Percentiles rank a stretch among this genome's conserved stretches.
Conservation (phyloP, 2,329 filamentous ascomycete species). For the Diplocarpon mali region DNA sequence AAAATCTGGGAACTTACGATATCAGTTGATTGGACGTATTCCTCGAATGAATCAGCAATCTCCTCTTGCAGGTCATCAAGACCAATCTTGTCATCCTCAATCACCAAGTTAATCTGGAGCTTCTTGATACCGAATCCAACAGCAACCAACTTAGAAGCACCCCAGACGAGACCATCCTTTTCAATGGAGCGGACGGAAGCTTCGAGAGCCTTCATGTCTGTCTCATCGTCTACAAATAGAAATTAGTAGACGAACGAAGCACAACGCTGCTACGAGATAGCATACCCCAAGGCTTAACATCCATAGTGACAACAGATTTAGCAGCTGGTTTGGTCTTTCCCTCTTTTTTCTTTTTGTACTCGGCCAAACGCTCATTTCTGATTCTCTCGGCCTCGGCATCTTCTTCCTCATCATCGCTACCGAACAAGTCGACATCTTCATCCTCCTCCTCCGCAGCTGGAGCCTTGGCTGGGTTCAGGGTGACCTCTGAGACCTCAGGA, state of each 20-base stretch:
- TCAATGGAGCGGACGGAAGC: constrained; percentile 69
- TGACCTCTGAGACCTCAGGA: constrained; percentile 66
- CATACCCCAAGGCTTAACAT: constrained; percentile 98
- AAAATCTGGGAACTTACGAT: constrained; percentile 42
- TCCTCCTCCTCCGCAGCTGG: constrained; percentile 63
- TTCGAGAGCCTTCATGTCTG: constrained; percentile 77
- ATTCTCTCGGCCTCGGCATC: constrained; percentile 75
- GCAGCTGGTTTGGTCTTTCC: constrained; percentile 82
- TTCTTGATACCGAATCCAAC: constrained; percentile 98
- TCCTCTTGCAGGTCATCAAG: constrained; percentile 75
- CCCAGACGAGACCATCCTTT: constrained; percentile 93
- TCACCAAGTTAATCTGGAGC: constrained; percentile 95
- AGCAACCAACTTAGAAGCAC: constrained; percentile 76
- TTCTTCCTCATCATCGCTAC: constrained; percentile 87
- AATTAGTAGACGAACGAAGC: constrained; percentile 14
- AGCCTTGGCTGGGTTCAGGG: constrained; percentile 78
- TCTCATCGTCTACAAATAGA: constrained; percentile 67
- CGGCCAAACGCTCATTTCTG: constrained; percentile 81
- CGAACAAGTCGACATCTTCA: constrained; percentile 88
- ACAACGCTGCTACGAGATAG: constrained; percentile 16
- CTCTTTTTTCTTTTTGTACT: constrained; percentile 96
- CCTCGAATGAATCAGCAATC: constrained; percentile 71
- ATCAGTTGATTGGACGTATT: constrained; percentile 92
- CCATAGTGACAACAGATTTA: constrained; percentile 92
- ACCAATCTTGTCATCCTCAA: constrained; percentile 95